phyloP scores from a whole-genome alignment of 2,329 filamentous ascomycete species.

The Pseudogymnoascus sp. region DNA sequence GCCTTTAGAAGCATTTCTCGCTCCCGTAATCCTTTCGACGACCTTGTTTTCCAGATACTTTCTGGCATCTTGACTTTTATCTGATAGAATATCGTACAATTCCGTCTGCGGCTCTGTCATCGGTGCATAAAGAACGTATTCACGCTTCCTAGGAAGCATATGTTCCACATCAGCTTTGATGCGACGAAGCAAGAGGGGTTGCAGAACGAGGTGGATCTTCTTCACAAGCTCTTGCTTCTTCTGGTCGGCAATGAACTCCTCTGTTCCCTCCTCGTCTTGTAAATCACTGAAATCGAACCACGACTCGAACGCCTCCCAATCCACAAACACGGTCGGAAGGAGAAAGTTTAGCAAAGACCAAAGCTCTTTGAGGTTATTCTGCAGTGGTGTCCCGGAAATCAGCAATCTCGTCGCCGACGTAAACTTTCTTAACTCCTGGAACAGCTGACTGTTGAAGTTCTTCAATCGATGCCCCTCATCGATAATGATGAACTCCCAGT shows the following conservation, averaged over 20 bases:
- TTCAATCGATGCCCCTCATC: conserved; percentile 97
- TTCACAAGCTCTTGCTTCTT: conserved; percentile 70
- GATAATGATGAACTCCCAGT: conserved; percentile 97
- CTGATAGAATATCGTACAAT: conserved; percentile 61
- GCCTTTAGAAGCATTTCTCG: conserved; percentile 13
- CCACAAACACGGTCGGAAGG: conserved; percentile 84
- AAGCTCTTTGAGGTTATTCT: conserved; percentile 90
- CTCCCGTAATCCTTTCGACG: conserved; percentile 49
- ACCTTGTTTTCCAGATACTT: conserved; percentile 78
- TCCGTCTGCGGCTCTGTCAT: conserved; percentile 87
- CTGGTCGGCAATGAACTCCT: conserved; percentile 71
- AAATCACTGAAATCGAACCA: conserved; percentile 98
- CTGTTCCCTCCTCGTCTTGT: conserved; percentile 70
- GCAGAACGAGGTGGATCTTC: conserved; percentile 86
- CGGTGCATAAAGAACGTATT: conserved; percentile 91
- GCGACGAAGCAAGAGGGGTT: conserved; percentile 78
- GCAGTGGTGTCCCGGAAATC: conserved; percentile 88
- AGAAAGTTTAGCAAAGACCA: conserved; percentile 95
- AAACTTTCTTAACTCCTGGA: conserved; percentile 81
- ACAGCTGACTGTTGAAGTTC: conserved; percentile 88
- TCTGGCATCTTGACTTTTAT: conserved; percentile 53
- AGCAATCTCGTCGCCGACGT: conserved; percentile 82
- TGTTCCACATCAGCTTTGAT: conserved; percentile 91
- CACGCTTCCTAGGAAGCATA: conserved; percentile 87
- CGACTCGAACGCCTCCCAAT: conserved; percentile 83